phyloP scores from a whole-genome alignment of 768 basidiomycete genomes.

The Tremella yokohamensis region DNA sequence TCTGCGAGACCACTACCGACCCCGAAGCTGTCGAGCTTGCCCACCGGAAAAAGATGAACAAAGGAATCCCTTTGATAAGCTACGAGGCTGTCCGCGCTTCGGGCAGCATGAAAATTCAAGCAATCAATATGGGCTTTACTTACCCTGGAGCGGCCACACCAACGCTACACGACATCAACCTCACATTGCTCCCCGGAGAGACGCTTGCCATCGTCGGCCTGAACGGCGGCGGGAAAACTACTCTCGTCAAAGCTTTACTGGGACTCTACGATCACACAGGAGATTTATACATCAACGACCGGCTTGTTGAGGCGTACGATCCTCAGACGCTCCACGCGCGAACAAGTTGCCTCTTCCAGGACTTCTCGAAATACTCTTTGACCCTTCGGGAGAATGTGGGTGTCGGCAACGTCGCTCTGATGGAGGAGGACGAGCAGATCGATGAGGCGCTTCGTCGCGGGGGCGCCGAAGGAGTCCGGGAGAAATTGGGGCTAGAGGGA shows the following conservation, averaged over 20 bases:
- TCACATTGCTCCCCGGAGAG: slow-evolving; percentile 70
- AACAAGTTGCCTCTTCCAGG: slow-evolving; percentile 77
- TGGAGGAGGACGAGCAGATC: slow-evolving; percentile 61
- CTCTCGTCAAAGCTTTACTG: slow-evolving; percentile 73
- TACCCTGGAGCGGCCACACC: slow-evolving; percentile 72
- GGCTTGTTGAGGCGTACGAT: slow-evolving; percentile 63
- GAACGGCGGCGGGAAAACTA: slow-evolving; percentile 62
- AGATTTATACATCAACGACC: slow-evolving; percentile 64
- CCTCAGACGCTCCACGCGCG: slow-evolving; percentile 71
- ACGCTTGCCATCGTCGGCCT: slow-evolving; percentile 72
- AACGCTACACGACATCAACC: slow-evolving; percentile 66
- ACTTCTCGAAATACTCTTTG: slow-evolving; percentile 73
- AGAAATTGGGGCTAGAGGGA: slow-evolving; percentile 70
- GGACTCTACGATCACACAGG: slow-evolving; percentile 70
- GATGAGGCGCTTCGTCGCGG: slow-evolving; percentile 67
- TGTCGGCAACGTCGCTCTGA: slow-evolving; percentile 67
- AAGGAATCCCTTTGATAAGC: slow-evolving; percentile 10
- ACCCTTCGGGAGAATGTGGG: slow-evolving; percentile 80
- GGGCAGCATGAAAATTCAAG: slow-evolving; percentile 68
- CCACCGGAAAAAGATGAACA: slow-evolving; percentile 50
- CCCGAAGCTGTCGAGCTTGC: slow-evolving; percentile 41
- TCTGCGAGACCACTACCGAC: slow-evolving; percentile 70
- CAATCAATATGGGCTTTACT: slow-evolving; percentile 66
- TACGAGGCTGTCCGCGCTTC: slow-evolving; percentile 25
- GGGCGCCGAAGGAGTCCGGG: slow-evolving; percentile 65